Base-by-base conservation (phyloP, 495 filamentous ascomycete species). In the Penicillium lividum region DNA sequence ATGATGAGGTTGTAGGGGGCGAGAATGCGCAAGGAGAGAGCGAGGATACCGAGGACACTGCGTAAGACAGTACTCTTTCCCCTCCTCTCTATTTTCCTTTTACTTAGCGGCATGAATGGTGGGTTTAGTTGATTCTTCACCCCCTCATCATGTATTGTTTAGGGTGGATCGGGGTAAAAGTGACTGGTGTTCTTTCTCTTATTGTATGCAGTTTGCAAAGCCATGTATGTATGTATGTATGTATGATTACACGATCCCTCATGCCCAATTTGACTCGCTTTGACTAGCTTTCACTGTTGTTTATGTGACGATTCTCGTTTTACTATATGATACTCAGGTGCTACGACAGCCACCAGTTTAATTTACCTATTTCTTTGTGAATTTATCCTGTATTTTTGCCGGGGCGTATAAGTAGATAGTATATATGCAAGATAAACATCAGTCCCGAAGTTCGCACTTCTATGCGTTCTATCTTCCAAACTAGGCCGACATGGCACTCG, bases 1-100 rank as follows among this genome's bases (percentile, higher is more conserved):
- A 59, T 44, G 61, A 60, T 49, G 57, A 60, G 13, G 40, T 44
- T 27, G 31, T 36, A 9, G 31, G 15, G 10, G 43, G 43, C 2
- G 55, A 43, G 34, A 38, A 31, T 33, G 51, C 9, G 25, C 16
- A 16, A 16, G 11, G 15, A 2, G n/a, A 52, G 15, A 18, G 33
- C 33, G 18, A 10, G 31, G 43, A 47, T 25, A 18, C n/a, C 10
- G 29, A 27, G 16, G 8, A 55, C 3, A 47, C 16, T 36, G 53
- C n/a, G 5, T 55, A 42, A 47, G 28, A 47, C 29, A n/a, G 30
- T 36, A 1, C 8, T 40, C 30, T 38, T 25, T 25, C n/a, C 0
- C 29, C 13, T 34, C 13, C 27, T n/a, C 25, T 15, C 4, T 47
- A 15, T 47, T 6, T 33, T 6, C 4, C 31, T n/a, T 16, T 15